Evolutionary conservation across 2,329 filamentous ascomycete genomes (phyloP), one percentile per base, ranked within the genome.

Genomic region (Talaromyces verruculosus): DNA sequence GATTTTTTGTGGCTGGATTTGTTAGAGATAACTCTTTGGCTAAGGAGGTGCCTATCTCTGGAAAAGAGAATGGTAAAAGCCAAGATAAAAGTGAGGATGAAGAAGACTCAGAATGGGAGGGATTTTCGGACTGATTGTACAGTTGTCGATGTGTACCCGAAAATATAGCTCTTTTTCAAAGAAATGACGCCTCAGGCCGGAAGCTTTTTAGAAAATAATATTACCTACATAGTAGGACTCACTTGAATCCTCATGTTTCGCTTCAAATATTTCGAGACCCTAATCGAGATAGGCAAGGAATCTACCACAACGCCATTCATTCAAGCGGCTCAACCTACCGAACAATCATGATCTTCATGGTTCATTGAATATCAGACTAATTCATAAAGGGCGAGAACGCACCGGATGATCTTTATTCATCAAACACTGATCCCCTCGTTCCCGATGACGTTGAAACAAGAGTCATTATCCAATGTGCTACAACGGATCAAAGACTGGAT

Each of bases 1-100:
- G 95, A 0, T 98, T 99, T 78, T 99, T 99, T 72, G 91, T 97
- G 22, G 92, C 88, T n/a, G 92, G 85, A 0, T 97, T 99, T 77
- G 85, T 92, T 2, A 83, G 91, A 63, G 86, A 90, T 76, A 65
- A 72, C 75, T 69, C 79, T 77, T 19, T 78, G 76, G 76, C 78
- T 77, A 1, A 69, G 66, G 64, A 69, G 65, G 67, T 72, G 7
- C 17, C 35, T 67, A 67, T 25, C 59, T 58, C 13, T 63, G 49
- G 5, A 13, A 15, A 61, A 47, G 17, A 35, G 35, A 66, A 41
- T 63, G 53, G 35, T 65, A 17, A 37, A 15, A 19, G 68, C 22
- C 67, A 64, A 22, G 68, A 72, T 22, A 69, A 72, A 3, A 70
- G 72, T 0, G 68, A 73, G 0, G 69, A 70, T 4, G 72, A 71